Evolutionary conservation across 257 asterid genomes (phyloP), one percentile per base, ranked within the genome.

Genomic region (Oldenlandia corymbosa): DNA sequence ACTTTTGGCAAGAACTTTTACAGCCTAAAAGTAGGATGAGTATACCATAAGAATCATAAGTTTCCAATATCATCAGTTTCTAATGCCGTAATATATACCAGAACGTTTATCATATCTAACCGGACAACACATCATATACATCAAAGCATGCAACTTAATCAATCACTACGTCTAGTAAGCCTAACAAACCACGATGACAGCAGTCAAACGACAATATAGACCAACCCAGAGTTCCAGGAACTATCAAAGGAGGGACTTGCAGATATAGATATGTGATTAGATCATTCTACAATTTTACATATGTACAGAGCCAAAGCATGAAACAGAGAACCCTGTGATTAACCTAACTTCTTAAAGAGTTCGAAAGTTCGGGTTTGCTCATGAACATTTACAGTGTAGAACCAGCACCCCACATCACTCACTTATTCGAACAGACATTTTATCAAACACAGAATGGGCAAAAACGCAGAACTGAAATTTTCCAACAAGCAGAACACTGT

Each of bases 1-100:
- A 71, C 96, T 89, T 85, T 82, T 89, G 64, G 96, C 97, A 64
- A 92, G 85, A 81, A 88, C 86, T 59, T 87, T 87, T 64, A 87
- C 94, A 68, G 81, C 99, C 99, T 92, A 69, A 57, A 64, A 66
- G 21, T 13, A 26, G 7, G 27, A 20, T 47, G 43, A 69, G 34
- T 36, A 18, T 5, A 18, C 14, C 0, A 1, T 3, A 16, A 58
- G 18, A 51, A 69, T 16, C 20, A 49, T 20, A 34, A n/a, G 20
- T 1, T 7, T 8, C 2, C 5, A 18, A 27, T 1, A 21, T 6
- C 5, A 12, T 16, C 28, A 36, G 39, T 27, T 45, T 4, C 32
- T 51, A 17, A 21, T 9, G 21, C 14, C 10, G 0, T 2, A 31
- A 30, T 28, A 12, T 1, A 20, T 31, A 21, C 9, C 30, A 23